A percentile compares a stretch with the other conserved stretches of the same genome.
These are phyloP conservation scores for Pichia occidentalis DNA, from an alignment of 805 yeast genomes.

Conservation along the genomic window DNA sequence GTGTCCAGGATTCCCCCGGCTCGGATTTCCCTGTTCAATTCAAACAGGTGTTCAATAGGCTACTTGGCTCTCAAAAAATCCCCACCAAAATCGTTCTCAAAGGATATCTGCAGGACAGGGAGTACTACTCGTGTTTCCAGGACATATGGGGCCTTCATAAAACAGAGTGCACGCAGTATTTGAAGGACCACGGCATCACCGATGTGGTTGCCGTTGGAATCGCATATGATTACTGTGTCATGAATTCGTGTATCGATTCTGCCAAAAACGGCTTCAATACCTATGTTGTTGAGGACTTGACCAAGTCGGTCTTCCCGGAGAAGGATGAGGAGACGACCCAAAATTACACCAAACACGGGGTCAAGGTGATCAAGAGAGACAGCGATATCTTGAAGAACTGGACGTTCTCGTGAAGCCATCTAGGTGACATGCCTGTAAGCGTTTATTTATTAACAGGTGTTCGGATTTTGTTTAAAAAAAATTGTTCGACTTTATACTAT, in stretches of 20 bases:
- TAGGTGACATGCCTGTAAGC: too few relatives aligned
- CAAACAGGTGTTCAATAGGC: conserved; percentile 26
- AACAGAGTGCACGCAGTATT: conserved; percentile 53
- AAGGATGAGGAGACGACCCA: conserved; percentile 31
- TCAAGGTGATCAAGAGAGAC: conserved; percentile 18
- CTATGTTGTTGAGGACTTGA: conserved; percentile 49
- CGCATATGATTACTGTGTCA: conserved; percentile 84
- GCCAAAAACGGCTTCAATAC: conserved; percentile 57
- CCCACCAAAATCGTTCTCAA: conserved; percentile 48
- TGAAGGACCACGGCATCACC: conserved; percentile 42
- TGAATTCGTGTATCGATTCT: conserved; percentile 68
- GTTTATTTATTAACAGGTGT: too few relatives aligned
- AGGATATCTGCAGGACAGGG: conserved; percentile 67
- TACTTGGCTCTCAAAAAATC: conserved; percentile 27
- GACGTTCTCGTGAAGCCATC: not conserved
- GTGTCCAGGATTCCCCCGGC: conserved; percentile 68
- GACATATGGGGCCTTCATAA: conserved; percentile 71
- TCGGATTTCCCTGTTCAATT: conserved; percentile 53
- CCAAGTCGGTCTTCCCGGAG: conserved; percentile 49
- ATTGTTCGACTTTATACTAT: too few relatives aligned
- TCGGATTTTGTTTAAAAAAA: too few relatives aligned
- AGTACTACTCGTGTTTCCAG: conserved; percentile 80
- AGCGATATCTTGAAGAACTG: not conserved
- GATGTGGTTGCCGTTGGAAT: conserved; percentile 72
- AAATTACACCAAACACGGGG: conserved; percentile 27